Evolutionary conservation across 768 basidiomycete genomes (phyloP).

Genomic region (Russula vinacea): DNA sequence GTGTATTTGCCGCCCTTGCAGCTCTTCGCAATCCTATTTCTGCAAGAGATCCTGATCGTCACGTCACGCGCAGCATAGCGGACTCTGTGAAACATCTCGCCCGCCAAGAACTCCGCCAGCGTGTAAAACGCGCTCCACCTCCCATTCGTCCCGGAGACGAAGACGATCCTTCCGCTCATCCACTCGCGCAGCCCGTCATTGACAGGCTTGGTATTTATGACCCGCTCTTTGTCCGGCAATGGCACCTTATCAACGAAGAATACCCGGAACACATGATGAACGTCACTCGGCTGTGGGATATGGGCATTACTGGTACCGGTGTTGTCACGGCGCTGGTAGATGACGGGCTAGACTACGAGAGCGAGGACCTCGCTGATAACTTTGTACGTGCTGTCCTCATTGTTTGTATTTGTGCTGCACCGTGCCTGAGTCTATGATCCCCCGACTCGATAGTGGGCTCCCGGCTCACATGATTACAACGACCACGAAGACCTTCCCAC

Average conservation of each 20-base stretch:
- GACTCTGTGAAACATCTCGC: conserved; percentile 59
- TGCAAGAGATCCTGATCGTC: conserved; percentile 43
- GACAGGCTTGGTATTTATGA: conserved; percentile 67
- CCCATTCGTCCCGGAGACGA: conserved; percentile 40
- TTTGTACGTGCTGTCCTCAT: conserved; percentile 61
- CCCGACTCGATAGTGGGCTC: conserved; percentile 57
- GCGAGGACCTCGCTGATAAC: conserved; percentile 82
- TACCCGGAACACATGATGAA: conserved; percentile 85
- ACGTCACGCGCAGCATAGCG: conserved; percentile 45
- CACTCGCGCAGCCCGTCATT: conserved; percentile 48
- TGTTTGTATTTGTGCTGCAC: background rate
- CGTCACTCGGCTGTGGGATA: conserved; percentile 87
- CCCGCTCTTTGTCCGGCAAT: conserved; percentile 80
- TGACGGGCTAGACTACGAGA: conserved; percentile 90
- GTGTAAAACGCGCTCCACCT: conserved; percentile 73
- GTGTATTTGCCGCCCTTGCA: conserved; percentile 50
- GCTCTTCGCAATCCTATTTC: conserved; percentile 41
- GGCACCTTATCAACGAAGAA: conserved; percentile 92
- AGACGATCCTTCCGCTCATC: conserved; percentile 33
- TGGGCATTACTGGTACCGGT: conserved; percentile 84
- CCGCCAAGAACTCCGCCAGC: conserved; percentile 61
- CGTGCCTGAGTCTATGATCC: conserved; percentile 3
- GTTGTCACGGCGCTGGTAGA: conserved; percentile 88
- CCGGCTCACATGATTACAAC: conserved; percentile 94
- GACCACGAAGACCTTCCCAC: conserved; percentile 85